A percentile compares a stretch with the other conserved stretches of the same genome.
Evolutionary conservation across 768 basidiomycete genomes (phyloP).

Genomic region (Dendrothele bispora): DNA sequence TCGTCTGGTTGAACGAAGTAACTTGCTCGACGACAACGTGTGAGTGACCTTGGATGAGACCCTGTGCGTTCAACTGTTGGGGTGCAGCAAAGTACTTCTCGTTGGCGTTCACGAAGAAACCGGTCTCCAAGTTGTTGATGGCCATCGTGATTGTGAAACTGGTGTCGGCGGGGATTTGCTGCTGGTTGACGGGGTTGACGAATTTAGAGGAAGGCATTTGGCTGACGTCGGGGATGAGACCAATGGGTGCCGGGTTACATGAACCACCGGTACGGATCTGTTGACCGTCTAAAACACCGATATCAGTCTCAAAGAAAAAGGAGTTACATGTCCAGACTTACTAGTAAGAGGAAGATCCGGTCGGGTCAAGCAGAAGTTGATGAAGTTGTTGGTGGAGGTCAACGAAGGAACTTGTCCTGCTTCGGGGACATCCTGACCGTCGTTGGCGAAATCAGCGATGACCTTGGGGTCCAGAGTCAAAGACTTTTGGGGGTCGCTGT

Average conservation of each 20-base stretch:
- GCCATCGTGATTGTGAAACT: conserved; percentile 48
- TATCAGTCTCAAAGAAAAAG: no score
- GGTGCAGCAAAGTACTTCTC: conserved; percentile 36
- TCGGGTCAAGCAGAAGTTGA: conserved; percentile 59
- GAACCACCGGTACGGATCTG: conserved; percentile 39
- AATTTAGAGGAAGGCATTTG: conserved; percentile 60
- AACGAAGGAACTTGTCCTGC: conserved; percentile 54
- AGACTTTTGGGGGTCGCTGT: conserved; percentile 42
- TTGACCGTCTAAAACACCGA: no score
- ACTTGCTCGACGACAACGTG: conserved; percentile 43
- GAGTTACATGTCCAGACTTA: no score
- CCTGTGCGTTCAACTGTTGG: conserved; percentile 30
- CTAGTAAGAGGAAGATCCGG: conserved; percentile 52
- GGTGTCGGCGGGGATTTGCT: conserved; percentile 40
- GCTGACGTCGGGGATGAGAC: conserved; percentile 48
- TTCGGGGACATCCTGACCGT: conserved; percentile 49
- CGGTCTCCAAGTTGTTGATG: conserved; percentile 25
- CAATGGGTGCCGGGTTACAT: conserved; percentile 59
- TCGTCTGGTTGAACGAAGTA: conserved; percentile 16
- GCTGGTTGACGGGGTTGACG: conserved; percentile 41
- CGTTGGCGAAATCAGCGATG: conserved; percentile 54
- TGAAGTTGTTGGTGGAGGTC: conserved; percentile 70
- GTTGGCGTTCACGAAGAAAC: conserved; percentile 38
- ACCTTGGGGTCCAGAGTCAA: conserved; percentile 43
- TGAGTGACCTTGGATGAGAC: conserved; percentile 38